Evolutionary conservation across 331 rosid genomes (phyloP), one percentile per base, ranked within the genome.

Genomic region (Cydonia oblonga): DNA sequence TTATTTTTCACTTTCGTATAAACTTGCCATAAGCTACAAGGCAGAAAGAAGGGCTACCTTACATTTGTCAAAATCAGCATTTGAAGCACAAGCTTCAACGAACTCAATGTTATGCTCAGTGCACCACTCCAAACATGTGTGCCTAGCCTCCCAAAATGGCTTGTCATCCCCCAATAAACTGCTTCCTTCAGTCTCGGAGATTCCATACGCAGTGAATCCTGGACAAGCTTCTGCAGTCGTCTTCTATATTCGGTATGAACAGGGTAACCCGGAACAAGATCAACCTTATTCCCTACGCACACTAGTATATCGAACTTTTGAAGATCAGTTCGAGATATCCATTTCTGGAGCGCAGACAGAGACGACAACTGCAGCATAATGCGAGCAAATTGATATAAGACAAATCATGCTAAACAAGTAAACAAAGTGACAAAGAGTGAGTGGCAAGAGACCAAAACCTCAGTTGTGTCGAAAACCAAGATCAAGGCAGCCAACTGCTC

Each of bases 251-350:
- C 96, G 59, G 78, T 78, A 88, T 90, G 98, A 72, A 81, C 88
- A 23, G 93, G 96, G 81, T 92, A 96, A 40, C 85, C 93, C 0
- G 87, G 85, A 76, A 92, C 66, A 76, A 92, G 86, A 80, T 92
- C 96, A 59, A 87, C 96, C 80, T 92, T 92, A 79, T 90, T 92
- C 71, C 98, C 98, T 78, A 90, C 82, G 82, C 96, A 90, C 79
- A 92, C 73, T 62, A 87, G 75, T 74, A 88, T 86, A 81, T 92
- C 93, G 46, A 90, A 87, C 44, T 84, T 87, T 75, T 71, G 87
- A 74, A 92, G 83, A 86, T 90, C 96, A 44, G 79, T 81, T 58
- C 20, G 70, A 32, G 90, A 73, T 12, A 86, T 90, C 96, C 96
- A 92, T 51, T 86, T 79, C 80, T 79, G 84, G 58, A 92, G 86